A percentile compares a stretch with the other conserved stretches of the same genome.
phyloP scores from a whole-genome alignment of 2,329 filamentous ascomycete genomes.

The Neofusicoccum sp. region DNA sequence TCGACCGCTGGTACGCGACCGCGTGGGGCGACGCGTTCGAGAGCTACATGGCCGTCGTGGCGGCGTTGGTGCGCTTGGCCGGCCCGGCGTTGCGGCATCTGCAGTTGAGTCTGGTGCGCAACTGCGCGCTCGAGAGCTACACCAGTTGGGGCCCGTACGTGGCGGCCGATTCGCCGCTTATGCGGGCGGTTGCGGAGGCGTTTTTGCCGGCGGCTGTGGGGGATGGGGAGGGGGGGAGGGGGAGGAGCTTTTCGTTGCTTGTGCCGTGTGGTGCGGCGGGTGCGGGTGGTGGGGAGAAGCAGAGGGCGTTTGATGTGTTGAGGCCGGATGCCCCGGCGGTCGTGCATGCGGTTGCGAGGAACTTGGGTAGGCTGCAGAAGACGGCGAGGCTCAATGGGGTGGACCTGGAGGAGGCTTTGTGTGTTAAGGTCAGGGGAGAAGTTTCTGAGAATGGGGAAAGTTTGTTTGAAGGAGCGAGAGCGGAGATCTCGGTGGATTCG shows the following conservation, averaged over 20 bases:
- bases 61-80: background rate
- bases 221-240: background rate
- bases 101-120: slow-evolving; percentile 14
- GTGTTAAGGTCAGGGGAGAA: background rate
- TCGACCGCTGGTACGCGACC: slow-evolving; percentile 1
- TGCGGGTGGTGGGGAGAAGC: background rate
- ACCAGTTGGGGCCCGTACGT: slow-evolving; percentile 16
- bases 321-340: slow-evolving; percentile 14
- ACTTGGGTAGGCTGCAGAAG: slow-evolving; percentile 7
- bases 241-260: background rate
- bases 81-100: background rate
- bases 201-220: background rate
- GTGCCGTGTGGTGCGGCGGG: slow-evolving; percentile 6
- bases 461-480: background rate
- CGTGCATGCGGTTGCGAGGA: slow-evolving; percentile 16
- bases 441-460: background rate
- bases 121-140: slow-evolving; percentile 19
- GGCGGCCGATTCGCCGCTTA: slow-evolving; percentile 2
- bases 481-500: slow-evolving; percentile 1
- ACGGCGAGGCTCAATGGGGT: slow-evolving; percentile 15
- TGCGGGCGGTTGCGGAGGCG: background rate
- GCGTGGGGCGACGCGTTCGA: slow-evolving; percentile 13
- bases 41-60: background rate
- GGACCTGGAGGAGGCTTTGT: background rate
- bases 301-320: slow-evolving; percentile 15